Evolutionary conservation across 148 eudicot species (phyloP), one percentile per base, ranked within the genome.

Genomic region (Beta vulgaris): DNA sequence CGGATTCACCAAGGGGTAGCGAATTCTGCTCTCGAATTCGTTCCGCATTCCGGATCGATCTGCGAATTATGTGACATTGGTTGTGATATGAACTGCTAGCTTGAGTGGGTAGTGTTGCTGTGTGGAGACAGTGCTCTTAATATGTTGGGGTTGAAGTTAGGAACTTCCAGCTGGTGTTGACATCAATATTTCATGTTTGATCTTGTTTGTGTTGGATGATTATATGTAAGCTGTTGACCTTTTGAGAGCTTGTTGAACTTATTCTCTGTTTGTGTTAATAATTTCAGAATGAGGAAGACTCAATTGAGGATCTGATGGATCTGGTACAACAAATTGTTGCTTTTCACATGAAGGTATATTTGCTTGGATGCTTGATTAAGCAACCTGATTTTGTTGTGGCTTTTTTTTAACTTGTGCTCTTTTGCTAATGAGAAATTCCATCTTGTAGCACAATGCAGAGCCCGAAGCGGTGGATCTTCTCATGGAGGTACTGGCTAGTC

Each of bases 381-480:
- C 9, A n/a, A 31, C 21, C 32, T 42, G 3, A 64, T 34, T 71
- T 19, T 58, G 18, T 29, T 55, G 5, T 70, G 66, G 59, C 51
- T 43, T 36, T 64, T 60, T 44, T 58, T 12, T 7, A 54, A 28
- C 7, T 35, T 32, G 2, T 34, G 6, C 68, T 9, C 28, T 64
- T 61, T 19, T 66, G 13, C 60, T 59, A 54, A 48, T 80, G 51
- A 35, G 35, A 62, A 25, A 21, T 55, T 44, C 57, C 44, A 44
- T 13, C n/a, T 75, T 88, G 81, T 90, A 95, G 98, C 98, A 95
- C 81, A 95, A 95, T 85, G 97, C 96, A 23, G 98, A 95, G 82
- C 93, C 89, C 55, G 98, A 95, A 84, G 98, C 98, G 49, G 96
- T 90, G 23, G 97, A 95, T 92, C 90, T 95, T 83, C 77, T 95